phyloP scores from a whole-genome alignment of 768 basidiomycete species.

The Collybia nuda region DNA sequence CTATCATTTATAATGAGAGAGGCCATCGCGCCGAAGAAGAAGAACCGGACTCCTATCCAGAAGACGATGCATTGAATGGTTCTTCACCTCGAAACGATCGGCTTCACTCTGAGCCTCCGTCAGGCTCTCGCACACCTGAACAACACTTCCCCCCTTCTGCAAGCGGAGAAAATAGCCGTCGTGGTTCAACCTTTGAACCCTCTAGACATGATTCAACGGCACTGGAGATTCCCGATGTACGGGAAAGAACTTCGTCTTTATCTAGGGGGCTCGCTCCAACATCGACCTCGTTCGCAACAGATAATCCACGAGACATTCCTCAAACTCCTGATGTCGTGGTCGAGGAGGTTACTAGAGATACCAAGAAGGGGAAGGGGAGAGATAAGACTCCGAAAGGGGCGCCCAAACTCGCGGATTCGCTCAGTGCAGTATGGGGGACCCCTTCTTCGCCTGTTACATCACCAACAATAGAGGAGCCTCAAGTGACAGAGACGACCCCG shows the following conservation, averaged over 20 bases:
- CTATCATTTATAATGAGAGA: slow-evolving; percentile 80
- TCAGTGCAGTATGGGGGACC: slow-evolving; percentile 50
- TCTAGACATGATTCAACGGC: slow-evolving; percentile 5
- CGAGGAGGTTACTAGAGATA: slow-evolving; percentile 3
- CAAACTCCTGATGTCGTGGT: slow-evolving; percentile 14
- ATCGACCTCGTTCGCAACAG: slow-evolving; percentile 10
- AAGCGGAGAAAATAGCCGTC: slow-evolving; percentile 20
- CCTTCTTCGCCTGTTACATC: slow-evolving; percentile 7
- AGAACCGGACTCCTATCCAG: slow-evolving; percentile 61
- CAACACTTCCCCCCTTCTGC: slow-evolving; percentile 17
- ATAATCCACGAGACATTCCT: slow-evolving; percentile 15
- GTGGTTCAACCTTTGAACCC: slow-evolving; percentile 17
- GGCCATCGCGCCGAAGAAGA: slow-evolving; percentile 75
- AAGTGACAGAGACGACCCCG: background rate
- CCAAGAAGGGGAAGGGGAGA: slow-evolving; percentile 25
- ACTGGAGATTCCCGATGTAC: slow-evolving; percentile 7
- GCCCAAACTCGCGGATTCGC: slow-evolving; percentile 37
- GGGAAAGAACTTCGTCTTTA: slow-evolving; percentile 10
- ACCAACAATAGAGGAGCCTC: slow-evolving; percentile 4
- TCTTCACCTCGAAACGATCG: slow-evolving; percentile 39
- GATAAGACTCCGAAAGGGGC: slow-evolving; percentile 17
- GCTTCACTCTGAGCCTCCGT: slow-evolving; percentile 44
- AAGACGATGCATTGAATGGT: slow-evolving; percentile 50
- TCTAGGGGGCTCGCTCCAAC: slow-evolving; percentile 11
- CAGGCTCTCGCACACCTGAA: slow-evolving; percentile 51